Base-by-base conservation (phyloP, 169 alveolate genomes). In the Neospora caninum region DNA sequence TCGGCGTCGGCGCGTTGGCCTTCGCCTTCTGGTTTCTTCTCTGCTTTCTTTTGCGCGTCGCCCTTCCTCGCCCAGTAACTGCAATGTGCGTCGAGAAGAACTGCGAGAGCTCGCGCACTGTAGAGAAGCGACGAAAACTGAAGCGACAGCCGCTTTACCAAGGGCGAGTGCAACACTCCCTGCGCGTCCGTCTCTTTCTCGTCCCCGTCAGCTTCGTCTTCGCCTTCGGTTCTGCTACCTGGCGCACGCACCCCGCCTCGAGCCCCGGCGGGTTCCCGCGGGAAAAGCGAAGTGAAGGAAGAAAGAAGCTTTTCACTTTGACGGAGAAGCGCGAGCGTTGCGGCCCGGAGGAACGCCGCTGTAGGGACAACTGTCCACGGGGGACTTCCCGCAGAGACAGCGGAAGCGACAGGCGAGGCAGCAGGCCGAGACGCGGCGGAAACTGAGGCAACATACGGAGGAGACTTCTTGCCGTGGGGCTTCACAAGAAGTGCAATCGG, bases 31-130 rank as follows among this genome's bases (percentile, higher is more conserved):
- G 31, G n/a, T 16, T 22, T 9, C 73, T 16, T 64, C 73, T 64
- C 73, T 27, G 73, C 31, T 29, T 64, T 16, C 31, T 16, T 27
- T 29, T 64, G n/a, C 34, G 73, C 73, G 1, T 7, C 73, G 16
- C 73, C n/a, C n/a, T 29, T 9, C 7, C 73, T 9, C 4, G 73
- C 45, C 86, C 86, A 78, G 86, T 78, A 78, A 43, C 20, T 29
- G 41, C 53, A 42, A 36, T 82, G 64, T 0, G 53, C 89, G 39
- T 82, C 89, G 67, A 82, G 89, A 4, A 82, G 58, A 34, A 41
- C 89, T 6, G 89, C 89, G 13, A 82, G 89, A 4, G 89, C 54
- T 16, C 89, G 29, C 38, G 89, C 64, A 67, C 69, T 42, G 64
- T 16, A 82, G 25, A 82, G 89, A 1, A 82, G 89, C 1, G 64